Conservation (phyloP, 2,329 filamentous ascomycete species). For the Pseudogymnoascus sp. region DNA sequence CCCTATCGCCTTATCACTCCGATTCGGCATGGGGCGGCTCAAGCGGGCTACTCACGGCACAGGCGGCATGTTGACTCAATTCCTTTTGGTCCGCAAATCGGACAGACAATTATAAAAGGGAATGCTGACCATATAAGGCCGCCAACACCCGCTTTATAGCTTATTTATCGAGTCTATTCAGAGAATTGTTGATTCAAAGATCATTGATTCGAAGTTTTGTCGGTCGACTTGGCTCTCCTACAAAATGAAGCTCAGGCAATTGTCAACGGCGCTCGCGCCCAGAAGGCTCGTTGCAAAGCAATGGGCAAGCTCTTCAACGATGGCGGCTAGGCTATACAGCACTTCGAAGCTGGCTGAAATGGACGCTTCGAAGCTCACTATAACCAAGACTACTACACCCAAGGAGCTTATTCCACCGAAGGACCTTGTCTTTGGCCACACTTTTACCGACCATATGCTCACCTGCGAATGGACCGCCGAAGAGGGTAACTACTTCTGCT, state of each 20-base stretch:
- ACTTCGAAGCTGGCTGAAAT: slow-evolving; percentile 51
- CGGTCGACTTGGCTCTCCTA: background rate
- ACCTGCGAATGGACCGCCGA: slow-evolving; percentile 83
- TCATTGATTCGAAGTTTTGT: background rate
- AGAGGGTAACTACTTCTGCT: slow-evolving; percentile 37
- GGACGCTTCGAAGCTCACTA: slow-evolving; percentile 65
- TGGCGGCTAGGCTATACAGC: slow-evolving; percentile 8
- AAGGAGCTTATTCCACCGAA: slow-evolving; percentile 66
- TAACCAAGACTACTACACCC: slow-evolving; percentile 67
- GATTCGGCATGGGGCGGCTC: slow-evolving; percentile 1
- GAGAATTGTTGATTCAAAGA: slow-evolving; percentile 1
- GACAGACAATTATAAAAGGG: background rate
- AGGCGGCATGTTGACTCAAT: slow-evolving; percentile 3
- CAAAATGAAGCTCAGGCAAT: slow-evolving; percentile 7
- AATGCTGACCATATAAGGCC: slow-evolving; percentile 5
- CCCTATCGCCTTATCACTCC: background rate
- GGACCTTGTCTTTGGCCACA: slow-evolving; percentile 80
- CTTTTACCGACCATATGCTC: slow-evolving; percentile 99
- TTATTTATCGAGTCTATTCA: background rate
- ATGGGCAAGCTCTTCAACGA: background rate
- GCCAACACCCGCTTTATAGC: background rate
- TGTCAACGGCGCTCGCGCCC: background rate
- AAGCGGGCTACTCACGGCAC: background rate
- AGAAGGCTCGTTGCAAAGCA: background rate
- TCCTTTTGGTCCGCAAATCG: slow-evolving; percentile 4